phyloP scores from a whole-genome alignment of 1,284 basidiomycete species.

The Sporisorium graminicola region DNA sequence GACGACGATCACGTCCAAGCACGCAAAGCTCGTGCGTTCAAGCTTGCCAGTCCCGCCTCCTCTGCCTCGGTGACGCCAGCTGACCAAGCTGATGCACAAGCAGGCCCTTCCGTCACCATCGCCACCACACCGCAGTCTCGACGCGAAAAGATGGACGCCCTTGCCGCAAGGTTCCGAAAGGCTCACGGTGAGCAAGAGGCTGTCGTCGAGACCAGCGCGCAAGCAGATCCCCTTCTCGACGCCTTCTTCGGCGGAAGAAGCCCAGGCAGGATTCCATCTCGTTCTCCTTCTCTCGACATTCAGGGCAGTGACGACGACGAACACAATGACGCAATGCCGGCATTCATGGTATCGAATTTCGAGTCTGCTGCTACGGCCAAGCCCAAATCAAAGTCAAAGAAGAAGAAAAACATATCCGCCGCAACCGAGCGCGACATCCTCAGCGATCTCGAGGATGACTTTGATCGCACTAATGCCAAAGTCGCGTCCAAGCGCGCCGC shows the following conservation, averaged over 20 bases:
- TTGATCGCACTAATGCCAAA: slow-evolving; percentile 26
- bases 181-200: slow-evolving; percentile 17
- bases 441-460: slow-evolving; percentile 37
- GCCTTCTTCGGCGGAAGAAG: slow-evolving; percentile 28
- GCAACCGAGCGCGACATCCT: slow-evolving; percentile 31
- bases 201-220: neutral
- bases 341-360: slow-evolving; percentile 19
- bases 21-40: slow-evolving; percentile 31
- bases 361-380: slow-evolving; percentile 8
- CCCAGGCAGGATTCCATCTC: slow-evolving; percentile 14
- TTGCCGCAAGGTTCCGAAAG: slow-evolving; percentile 29
- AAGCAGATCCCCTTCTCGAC: slow-evolving; percentile 28
- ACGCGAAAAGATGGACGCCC: slow-evolving; percentile 36
- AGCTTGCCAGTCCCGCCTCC: slow-evolving; percentile 25
- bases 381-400: slow-evolving; percentile 27
- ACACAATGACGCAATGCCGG: slow-evolving; percentile 43
- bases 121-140: slow-evolving; percentile 12
- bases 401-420: slow-evolving; percentile 12
- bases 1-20: slow-evolving; percentile 12
- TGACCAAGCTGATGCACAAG: slow-evolving; percentile 6
- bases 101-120: slow-evolving; percentile 5
- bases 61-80: slow-evolving; percentile 11
- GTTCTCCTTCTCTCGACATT: slow-evolving; percentile 43
- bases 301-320: slow-evolving; percentile 42
- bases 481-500: slow-evolving; percentile 26